Base-by-base conservation (phyloP, 139 green algal species). In the Picochlorum sp. region DNA sequence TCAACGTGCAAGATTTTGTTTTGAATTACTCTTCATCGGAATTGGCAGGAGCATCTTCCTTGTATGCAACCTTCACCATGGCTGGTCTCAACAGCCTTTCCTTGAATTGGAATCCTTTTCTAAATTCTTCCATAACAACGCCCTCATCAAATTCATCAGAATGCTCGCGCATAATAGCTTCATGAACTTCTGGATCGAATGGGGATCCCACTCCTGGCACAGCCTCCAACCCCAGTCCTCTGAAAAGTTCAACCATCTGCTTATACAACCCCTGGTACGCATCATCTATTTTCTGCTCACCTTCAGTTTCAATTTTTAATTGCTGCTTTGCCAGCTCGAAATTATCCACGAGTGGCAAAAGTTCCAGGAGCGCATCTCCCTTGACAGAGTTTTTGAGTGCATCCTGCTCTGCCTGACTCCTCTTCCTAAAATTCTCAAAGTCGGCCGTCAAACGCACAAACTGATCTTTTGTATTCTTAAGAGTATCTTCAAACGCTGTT, bases 341-440 rank as follows among this genome's bases (percentile, higher is more conserved):
- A 75, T 90, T 95, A 80, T 99, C 94, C 7, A 98, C 70, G 37
- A 97, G 49, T 15, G 91, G 90, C 74, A 97, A 75, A 73, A 98
- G 66, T 18, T 75, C 65, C 38, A 78, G 71, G 20, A 98, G 60
- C 16, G 93, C 79, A 61, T 91, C 80, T 7, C 80, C 85, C 49
- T 85, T 85, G 6, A 83, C 79, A 5, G 45, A 80, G 14, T 71
- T 66, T 2, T 69, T 66, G 13, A 95, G 38, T 44, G 70, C 49
- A 7, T 83, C 81, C 73, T 92, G 96, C 82, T 98, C 90, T 14
- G 47, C 47, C 1, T 68, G 62, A 49, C 81, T 87, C 50, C 94
- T 79, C 66, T 95, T 92, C 44, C 90, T 77, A 86, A 96, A 99
- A 80, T 99, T 99, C n/a, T 99, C 94, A 79, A 98, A 99, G 70